Evolutionary conservation across 2,329 filamentous ascomycete genomes (phyloP), one percentile per base, ranked within the genome.

Genomic region (Gnomoniopsis sp.): DNA sequence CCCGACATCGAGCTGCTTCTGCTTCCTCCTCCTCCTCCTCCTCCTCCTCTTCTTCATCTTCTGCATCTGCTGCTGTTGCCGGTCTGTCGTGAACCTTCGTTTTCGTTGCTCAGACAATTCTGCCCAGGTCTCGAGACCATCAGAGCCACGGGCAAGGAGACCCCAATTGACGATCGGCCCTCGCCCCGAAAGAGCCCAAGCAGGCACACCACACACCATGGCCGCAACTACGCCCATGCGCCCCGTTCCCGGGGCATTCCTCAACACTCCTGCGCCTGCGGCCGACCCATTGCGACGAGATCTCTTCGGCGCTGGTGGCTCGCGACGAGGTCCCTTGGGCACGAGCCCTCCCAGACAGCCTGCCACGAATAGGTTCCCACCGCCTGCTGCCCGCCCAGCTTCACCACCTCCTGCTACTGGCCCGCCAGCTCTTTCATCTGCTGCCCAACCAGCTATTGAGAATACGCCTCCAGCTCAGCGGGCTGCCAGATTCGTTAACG

Each of bases 401-500:
- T 75, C 79, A 43, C 50, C 53, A 22, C 58, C 33, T 22, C 49
- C 72, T 3, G 62, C 70, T 33, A 65, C 72, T 6, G 64, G 73
- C 19, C 67, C 72, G 19, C 64, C 74, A 44, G 76, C 79, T 14
- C 34, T 36, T 33, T 43, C 38, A 34, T 47, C 38, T 12, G 46
- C 46, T 3, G 30, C 49, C 17, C 60, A 80, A 63, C 73, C 76
- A 56, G 78, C 81, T 60, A 71, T 69, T 12, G 75, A 77, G 47
- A 72, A 75, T 58, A 69, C 59, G 8, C 86, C 85, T 48, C 89
- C 90, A 0, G 83, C 96, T 60, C 83, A 90, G 65, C 89, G 91
- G 73, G 95, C 91, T 21, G 91, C 92, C 49, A 83, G 81, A 64
- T 93, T 89, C 21, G 88, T 99, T 72, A 96, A 96, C 73, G 83